Conservation (phyloP, 768 basidiomycete genomes). For the Trametes gibbosa region DNA sequence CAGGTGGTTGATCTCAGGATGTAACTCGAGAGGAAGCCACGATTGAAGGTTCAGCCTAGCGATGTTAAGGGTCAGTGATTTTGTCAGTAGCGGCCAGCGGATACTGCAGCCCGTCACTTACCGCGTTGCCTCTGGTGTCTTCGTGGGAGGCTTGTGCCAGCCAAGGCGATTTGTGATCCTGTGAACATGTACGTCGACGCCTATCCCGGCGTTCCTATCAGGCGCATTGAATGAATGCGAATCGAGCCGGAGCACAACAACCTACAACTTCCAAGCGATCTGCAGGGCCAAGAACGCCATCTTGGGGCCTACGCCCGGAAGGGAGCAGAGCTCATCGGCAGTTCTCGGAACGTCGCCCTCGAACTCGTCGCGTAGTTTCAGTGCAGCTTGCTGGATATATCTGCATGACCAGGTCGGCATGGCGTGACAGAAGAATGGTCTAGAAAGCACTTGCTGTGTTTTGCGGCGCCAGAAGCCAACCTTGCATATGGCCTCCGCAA, state of each 20-base stretch:
- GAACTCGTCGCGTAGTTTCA: conserved; percentile 66
- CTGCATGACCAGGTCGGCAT: conserved; percentile 34
- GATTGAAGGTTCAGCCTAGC: conserved; percentile 73
- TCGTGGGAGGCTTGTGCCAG: conserved; percentile 87
- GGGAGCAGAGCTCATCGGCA: conserved; percentile 79
- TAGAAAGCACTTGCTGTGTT: conserved; percentile 53
- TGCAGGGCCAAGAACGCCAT: conserved; percentile 91
- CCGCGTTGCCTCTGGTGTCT: conserved; percentile 87
- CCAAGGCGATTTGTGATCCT: conserved; percentile 90
- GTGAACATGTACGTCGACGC: conserved; percentile 96
- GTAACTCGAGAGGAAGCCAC: conserved; percentile 75
- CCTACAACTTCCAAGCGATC: conserved; percentile 80
- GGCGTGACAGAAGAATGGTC: not conserved
- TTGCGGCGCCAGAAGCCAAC: conserved; percentile 94
- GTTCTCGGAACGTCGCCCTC: conserved; percentile 86
- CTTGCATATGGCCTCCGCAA: conserved; percentile 78
- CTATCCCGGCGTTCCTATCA: conserved; percentile 80
- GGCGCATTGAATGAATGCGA: not conserved
- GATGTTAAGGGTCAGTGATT: not conserved
- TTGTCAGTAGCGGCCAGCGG: not conserved
- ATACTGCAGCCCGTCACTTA: conserved; percentile 25
- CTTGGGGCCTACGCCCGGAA: conserved; percentile 93
- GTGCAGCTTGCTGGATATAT: conserved; percentile 73
- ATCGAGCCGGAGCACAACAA: not conserved
- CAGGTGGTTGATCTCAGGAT: conserved; percentile 73